Conservation (phyloP, 768 basidiomycete species). For the Amanita fuliginea region DNA sequence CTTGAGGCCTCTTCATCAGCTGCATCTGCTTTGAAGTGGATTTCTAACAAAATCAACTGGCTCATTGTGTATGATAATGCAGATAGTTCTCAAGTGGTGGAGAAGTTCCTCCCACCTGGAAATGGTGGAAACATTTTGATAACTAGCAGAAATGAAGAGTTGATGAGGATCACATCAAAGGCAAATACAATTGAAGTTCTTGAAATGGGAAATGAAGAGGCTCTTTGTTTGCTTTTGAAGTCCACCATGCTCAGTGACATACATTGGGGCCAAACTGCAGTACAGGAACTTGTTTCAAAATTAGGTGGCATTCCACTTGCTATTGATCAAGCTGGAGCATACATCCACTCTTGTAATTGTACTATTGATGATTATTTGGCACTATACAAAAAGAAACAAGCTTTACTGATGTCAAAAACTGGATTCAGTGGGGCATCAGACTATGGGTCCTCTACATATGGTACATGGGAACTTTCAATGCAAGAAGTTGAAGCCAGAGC, state of each 20-base stretch:
- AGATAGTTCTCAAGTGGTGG: not conserved
- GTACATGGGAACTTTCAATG: slow-evolving; percentile 13
- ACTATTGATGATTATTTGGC: slow-evolving; percentile 8
- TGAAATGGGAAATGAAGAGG: slow-evolving; percentile 10
- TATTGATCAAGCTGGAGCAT: slow-evolving; percentile 11
- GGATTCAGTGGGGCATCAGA: slow-evolving; percentile 8
- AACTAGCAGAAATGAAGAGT: not conserved
- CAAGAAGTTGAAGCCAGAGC: slow-evolving; percentile 8
- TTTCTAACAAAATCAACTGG: not conserved
- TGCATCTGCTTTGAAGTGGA: slow-evolving; percentile 2
- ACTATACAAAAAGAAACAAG: slow-evolving; percentile 4
- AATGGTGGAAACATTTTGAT: not conserved
- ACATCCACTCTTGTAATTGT: slow-evolving; percentile 8
- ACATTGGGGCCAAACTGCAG: not conserved
- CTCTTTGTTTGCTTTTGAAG: slow-evolving; percentile 9
- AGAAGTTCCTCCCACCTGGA: not conserved
- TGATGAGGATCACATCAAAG: not conserved
- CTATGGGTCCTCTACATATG: slow-evolving; percentile 11
- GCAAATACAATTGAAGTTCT: slow-evolving; percentile 4
- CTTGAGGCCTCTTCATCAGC: not conserved
- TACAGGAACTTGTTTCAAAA: not conserved
- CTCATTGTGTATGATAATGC: slow-evolving; percentile 1
- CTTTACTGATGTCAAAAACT: slow-evolving; percentile 5
- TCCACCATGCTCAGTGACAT: slow-evolving; percentile 3
- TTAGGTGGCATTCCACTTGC: slow-evolving; percentile 6